Base-by-base conservation (phyloP, 2,329 filamentous ascomycete species). In the Pyricularia grisea region DNA sequence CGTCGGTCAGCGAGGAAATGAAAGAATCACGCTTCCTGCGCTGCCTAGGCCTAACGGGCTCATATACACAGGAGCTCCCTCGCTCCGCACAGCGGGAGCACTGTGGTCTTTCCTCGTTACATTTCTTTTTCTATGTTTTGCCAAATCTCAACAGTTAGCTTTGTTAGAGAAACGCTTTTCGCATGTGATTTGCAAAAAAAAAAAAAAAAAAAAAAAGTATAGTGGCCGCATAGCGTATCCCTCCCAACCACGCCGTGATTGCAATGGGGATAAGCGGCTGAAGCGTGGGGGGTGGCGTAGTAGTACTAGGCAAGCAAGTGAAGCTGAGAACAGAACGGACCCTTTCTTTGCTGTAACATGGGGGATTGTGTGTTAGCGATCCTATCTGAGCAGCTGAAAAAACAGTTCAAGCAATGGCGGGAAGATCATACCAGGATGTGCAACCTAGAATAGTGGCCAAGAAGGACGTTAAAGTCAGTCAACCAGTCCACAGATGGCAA, bases 121-220 rank as follows among this genome's bases (percentile, higher is more conserved):
- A 86, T 76, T 86, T 86, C 75, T 85, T 85, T 74, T 85, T 85
- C 83, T 85, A 69, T 71, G 10, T 25, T 20, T 61, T 4, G 25
- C 20, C 55, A 33, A 31, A 12, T 33, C 30, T 28, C 7, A 31
- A 23, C 12, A 11, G 64, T 66, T 23, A 64, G 61, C 42, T 55
- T n/a, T 14, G 12, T 9, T 36, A 17, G 20, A 17, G 20, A 55
- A 55, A n/a, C 17, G 42, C 42, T 55, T 55, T n/a, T n/a, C 17
- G 42, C 5, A 0, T n/a, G 42, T 55, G 42, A 55, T 55, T 55
- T 55, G 6, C 17, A n/a, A 27, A n/a, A n/a, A n/a, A n/a, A n/a
- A n/a, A n/a, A n/a, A n/a, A n/a, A n/a, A n/a, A n/a, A n/a, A n/a
- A n/a, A n/a, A n/a, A n/a, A n/a, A 55, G 42, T 20, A n/a, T n/a